Base-by-base conservation (phyloP, 2,329 filamentous ascomycete species). In the Ramularia endophylla region DNA sequence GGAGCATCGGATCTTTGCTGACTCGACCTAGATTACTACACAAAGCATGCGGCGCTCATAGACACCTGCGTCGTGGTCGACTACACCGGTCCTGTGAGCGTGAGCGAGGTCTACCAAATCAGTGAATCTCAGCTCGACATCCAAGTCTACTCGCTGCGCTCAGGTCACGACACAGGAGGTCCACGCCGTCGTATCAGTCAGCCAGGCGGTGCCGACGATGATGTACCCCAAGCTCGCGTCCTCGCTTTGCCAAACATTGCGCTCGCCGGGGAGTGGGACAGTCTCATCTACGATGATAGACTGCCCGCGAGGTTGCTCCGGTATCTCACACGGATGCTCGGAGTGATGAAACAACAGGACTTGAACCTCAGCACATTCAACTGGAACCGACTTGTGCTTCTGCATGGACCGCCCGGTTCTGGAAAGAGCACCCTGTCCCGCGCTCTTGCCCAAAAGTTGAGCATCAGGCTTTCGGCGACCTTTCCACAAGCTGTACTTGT, bases 361-460 rank as follows among this genome's bases (percentile, higher is more conserved):
- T 55, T 69, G 9, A 60, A 65, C 43, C 54, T 59, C 18, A 58
- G 58, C 40, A 58, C 61, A 1, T 63, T 68, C 46, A 66, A 65
- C 42, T 72, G 69, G 67, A 71, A 71, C 43, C 62, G 66, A 15
- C 53, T 72, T 8, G 54, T 67, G 5, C 53, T 70, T 5, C 54
- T 71, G 5, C 58, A 69, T 40, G 69, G 69, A 1, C 65, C 68
- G 6, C 64, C 68, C 2, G 69, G 69, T 1, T 63, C 58, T 13
- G 67, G 67, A 2, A 70, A 70, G 50, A 67, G 64, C 15, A 66
- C 62, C 1, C 54, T 71, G 2, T 70, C 66, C 40, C 65, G 68
- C 17, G 70, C 65, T 2, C 55, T 74, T 63, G 61, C 78, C 64
- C 71, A 74, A 43, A 73, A 71, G 50, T 59, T 73, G 2, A 63